These are phyloP conservation scores for Orbilia blumenaviensis DNA, from an alignment of 2,329 filamentous ascomycete species.

Conservation along the genomic window DNA sequence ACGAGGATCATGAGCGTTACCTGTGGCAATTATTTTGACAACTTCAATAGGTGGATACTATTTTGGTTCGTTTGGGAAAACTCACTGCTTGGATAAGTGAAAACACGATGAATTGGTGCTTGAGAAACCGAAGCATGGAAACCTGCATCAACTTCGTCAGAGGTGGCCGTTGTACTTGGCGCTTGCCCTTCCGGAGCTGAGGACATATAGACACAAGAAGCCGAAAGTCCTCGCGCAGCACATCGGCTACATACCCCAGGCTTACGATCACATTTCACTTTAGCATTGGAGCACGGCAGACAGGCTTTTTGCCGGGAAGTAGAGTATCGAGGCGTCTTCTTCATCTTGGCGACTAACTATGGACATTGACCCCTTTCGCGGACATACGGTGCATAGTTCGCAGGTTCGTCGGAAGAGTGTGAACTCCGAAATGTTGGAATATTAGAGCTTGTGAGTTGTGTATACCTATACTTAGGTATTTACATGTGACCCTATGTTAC, in stretches of 20 bases:
- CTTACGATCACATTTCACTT: slow-evolving; percentile 62
- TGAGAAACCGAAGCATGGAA: neutral
- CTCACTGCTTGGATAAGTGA: neutral
- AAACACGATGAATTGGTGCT: neutral
- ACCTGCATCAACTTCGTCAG: neutral
- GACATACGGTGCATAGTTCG: too few relatives aligned
- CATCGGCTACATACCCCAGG: slow-evolving; percentile 60
- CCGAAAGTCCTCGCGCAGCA: neutral
- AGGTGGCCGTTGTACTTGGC: neutral
- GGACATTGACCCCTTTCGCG: neutral
- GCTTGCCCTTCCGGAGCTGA: neutral
- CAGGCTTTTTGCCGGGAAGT: slow-evolving; percentile 62
- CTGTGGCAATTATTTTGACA: neutral
- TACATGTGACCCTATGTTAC: too few relatives aligned
- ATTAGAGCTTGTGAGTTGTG: too few relatives aligned
- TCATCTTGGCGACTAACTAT: neutral
- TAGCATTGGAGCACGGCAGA: slow-evolving; percentile 60
- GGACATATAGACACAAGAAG: neutral
- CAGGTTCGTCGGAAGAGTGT: too few relatives aligned
- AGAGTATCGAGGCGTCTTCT: slow-evolving; percentile 59
- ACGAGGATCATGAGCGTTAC: neutral
- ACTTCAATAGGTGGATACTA: too few relatives aligned
- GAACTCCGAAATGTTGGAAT: neutral
- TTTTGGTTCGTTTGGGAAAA: too few relatives aligned
- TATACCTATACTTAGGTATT: too few relatives aligned